These are phyloP conservation scores for Diddensiella caesifluorescens DNA, from an alignment of 805 yeast genomes.

Conservation along the genomic window DNA sequence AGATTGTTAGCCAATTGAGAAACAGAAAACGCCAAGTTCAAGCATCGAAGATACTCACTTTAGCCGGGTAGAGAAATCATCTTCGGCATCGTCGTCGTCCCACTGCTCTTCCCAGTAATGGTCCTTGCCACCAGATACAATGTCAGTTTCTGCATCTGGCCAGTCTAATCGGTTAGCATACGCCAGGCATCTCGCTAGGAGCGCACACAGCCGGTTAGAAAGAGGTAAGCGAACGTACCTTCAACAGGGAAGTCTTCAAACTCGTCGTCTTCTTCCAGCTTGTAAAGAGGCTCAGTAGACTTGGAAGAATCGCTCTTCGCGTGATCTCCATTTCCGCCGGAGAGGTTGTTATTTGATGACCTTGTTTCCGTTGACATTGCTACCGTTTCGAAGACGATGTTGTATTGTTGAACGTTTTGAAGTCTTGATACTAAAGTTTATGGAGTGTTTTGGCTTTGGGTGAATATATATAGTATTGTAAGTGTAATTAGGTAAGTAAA, in stretches of 20 bases:
- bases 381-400: too few species aligned
- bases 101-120: slow-evolving; percentile 94
- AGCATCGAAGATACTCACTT: slow-evolving; percentile 36
- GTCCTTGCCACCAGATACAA: slow-evolving; percentile 41
- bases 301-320: neutral
- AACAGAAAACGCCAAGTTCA: neutral
- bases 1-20: neutral
- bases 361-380: too few species aligned
- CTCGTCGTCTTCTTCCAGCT: slow-evolving; percentile 89
- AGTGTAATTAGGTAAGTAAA: too few species aligned
- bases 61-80: slow-evolving; percentile 73
- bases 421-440: too few species aligned
- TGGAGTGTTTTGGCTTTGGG: too few species aligned
- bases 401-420: too few species aligned
- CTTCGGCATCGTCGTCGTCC: slow-evolving; percentile 90
- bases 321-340: neutral
- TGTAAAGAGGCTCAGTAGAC: neutral
- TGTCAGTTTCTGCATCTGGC: slow-evolving; percentile 54
- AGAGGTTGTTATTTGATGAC: too few species aligned
- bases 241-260: slow-evolving; percentile 96
- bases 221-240: too few species aligned
- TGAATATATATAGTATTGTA: too few species aligned
- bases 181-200: too few species aligned
- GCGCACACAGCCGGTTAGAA: too few species aligned
- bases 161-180: too few species aligned